A percentile compares a stretch with the other conserved stretches of the same genome.
Conservation (phyloP, 2,329 filamentous ascomycete genomes). For the Dryadomyces sulphureus region DNA sequence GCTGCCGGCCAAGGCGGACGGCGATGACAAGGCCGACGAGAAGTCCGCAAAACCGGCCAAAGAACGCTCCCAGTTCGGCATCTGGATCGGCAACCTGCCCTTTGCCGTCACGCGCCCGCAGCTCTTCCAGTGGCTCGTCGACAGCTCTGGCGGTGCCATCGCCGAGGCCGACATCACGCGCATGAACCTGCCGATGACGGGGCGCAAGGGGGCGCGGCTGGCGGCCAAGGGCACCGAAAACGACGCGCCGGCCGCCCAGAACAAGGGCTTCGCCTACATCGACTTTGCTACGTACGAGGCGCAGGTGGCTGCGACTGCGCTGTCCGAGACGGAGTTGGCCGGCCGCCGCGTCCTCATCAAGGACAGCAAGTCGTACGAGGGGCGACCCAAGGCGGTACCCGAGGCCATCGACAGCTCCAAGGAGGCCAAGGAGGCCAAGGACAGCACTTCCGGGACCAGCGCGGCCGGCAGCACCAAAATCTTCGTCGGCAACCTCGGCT, state of each 20-base stretch:
- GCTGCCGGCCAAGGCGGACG: constrained; percentile 22
- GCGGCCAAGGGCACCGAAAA: neutral
- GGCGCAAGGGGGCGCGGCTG: neutral
- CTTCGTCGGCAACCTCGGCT: constrained; percentile 83
- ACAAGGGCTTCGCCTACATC: constrained; percentile 93
- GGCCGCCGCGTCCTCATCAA: constrained; percentile 85
- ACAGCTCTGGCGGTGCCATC: constrained; percentile 52
- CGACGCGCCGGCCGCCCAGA: constrained; percentile 26
- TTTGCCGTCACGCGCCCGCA: constrained; percentile 64
- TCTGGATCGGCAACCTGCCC: constrained; percentile 95
- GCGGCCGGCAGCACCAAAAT: constrained; percentile 57
- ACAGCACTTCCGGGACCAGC: constrained; percentile 10
- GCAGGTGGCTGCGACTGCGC: constrained; percentile 61
- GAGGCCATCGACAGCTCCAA: constrained; percentile 13
- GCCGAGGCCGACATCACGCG: constrained; percentile 62
- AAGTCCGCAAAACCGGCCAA: constrained; percentile 18
- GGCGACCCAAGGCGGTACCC: constrained; percentile 44
- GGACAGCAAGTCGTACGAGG: constrained; percentile 77
- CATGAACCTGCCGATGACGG: constrained; percentile 52
- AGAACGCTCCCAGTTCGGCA: constrained; percentile 61
- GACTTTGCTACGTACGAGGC: constrained; percentile 65
- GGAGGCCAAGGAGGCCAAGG: constrained; percentile 9
- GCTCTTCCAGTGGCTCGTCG: constrained; percentile 66
- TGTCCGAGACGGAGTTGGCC: constrained; percentile 70
- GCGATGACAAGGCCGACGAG: neutral